Evolutionary conservation across 2,329 filamentous ascomycete genomes (phyloP).

Genomic region (Trichophyton schoenleinii): DNA sequence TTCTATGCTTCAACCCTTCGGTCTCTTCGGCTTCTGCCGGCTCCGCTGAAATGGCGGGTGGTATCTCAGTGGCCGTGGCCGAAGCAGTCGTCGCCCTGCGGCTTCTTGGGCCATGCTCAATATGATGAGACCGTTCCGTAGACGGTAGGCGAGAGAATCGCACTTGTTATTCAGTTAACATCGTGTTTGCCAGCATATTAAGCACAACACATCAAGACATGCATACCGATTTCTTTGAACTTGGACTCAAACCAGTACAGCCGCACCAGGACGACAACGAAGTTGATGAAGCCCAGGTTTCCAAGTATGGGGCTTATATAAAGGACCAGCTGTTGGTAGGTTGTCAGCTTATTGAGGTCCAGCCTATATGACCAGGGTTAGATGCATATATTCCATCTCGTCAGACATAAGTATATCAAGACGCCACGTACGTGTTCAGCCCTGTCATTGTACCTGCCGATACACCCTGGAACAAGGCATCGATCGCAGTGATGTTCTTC

Average conservation of each 20-base stretch:
- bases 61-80: neutral
- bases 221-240: conserved; percentile 28
- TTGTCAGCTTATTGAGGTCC: conserved; percentile 21
- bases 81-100: neutral
- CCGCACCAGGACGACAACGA: conserved; percentile 37
- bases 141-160: conserved; percentile 6
- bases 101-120: neutral
- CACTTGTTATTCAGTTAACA: neutral
- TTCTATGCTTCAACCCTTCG: conserved; percentile 5
- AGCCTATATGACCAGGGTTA: no score
- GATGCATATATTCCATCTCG: neutral
- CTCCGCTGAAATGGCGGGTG: neutral
- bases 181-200: neutral
- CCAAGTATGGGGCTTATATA: conserved; percentile 40
- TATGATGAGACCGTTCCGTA: conserved; percentile 8
- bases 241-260: conserved; percentile 40
- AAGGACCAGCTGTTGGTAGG: conserved; percentile 41
- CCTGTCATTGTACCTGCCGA: conserved; percentile 41
- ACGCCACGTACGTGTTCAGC: conserved; percentile 34
- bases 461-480: conserved; percentile 40
- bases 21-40: neutral
- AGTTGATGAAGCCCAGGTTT: conserved; percentile 40
- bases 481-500: conserved; percentile 33
- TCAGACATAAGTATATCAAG: neutral
- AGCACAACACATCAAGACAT: neutral